Base-by-base conservation (phyloP, 164 flowering plant genomes). In the Piper longum region DNA sequence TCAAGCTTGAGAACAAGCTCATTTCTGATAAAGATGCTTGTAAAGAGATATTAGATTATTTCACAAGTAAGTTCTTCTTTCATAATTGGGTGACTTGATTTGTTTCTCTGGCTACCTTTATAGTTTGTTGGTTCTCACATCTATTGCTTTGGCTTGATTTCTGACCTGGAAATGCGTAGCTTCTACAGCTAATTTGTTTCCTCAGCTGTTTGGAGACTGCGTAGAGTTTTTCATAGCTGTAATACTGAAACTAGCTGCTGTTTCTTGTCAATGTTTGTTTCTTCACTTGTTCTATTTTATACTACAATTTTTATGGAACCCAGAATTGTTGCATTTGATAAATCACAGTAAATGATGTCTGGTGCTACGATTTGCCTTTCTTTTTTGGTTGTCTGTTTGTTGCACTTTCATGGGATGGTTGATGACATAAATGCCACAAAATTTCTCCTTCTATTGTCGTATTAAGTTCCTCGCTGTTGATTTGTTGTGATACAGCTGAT, bases 1-100 rank as follows among this genome's bases (percentile, higher is more conserved):
- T 62, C 39, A 83, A 83, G 75, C 85, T 93, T 41, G 80, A 78
- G 65, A 77, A 69, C 18, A 81, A 81, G 61, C 62, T 62, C 17
- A 74, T 84, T 45, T 78, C 85, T 76, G 80, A 95, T 62, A 62
- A 71, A 7, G 96, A 86, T 60, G 95, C 85, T 64, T 85, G 90
- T 79, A 78, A 64, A 54, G 65, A 58, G 71, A 77, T 88, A 59
- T 73, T 82, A 55, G 80, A 82, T 69, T 93, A 83, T 72, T 85
- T 90, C 75, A 81, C 74, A 75, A 55, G 97, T 93, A 80, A 81
- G 93, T 72, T 51, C 65, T 73, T 56, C 42, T 57, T 67, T 67
- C 16, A 56, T 64, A 5, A 58, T 16, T 44, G 8, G 18, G 16
- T 62, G 43, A 14, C 5, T 40, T 54, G 13, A 26, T 26, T 26